phyloP scores from a whole-genome alignment of 169 alveolate genomes.

The Plasmodium vinckei region DNA sequence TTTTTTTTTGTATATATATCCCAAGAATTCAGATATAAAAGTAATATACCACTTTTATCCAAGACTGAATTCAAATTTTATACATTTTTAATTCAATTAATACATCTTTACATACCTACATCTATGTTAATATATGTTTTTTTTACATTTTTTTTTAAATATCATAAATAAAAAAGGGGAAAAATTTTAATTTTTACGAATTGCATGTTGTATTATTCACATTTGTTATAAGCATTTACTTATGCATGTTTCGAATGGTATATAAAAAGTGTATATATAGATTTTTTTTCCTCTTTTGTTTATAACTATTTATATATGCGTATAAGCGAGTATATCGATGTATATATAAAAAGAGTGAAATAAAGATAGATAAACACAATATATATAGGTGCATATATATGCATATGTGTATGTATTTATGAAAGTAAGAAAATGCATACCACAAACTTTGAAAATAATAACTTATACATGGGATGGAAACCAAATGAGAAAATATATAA shows the following conservation, averaged over 20 bases:
- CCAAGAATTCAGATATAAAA: no score
- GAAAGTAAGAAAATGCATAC: slow-evolving; percentile 71
- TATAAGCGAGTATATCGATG: background rate
- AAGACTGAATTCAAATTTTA: no score
- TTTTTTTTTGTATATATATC: no score
- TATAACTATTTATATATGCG: background rate
- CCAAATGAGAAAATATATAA: slow-evolving; percentile 70
- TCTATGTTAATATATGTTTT: no score
- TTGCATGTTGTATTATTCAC: no score
- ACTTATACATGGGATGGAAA: slow-evolving; percentile 72
- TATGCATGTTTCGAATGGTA: background rate
- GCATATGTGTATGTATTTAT: slow-evolving; percentile 26
- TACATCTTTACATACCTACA: no score
- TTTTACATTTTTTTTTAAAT: no score
- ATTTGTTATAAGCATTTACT: background rate
- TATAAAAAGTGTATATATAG: slow-evolving; percentile 8
- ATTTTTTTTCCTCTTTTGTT: background rate
- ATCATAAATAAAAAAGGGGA: no score
- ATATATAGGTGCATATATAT: slow-evolving; percentile 13
- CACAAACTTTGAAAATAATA: slow-evolving; percentile 41
- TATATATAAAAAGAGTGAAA: background rate
- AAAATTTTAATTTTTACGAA: no score
- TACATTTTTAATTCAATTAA: no score
- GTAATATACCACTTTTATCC: no score
- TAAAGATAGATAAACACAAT: background rate